Evolutionary conservation across 257 asterid genomes (phyloP).

Genomic region (Thymus quinquecostatus): DNA sequence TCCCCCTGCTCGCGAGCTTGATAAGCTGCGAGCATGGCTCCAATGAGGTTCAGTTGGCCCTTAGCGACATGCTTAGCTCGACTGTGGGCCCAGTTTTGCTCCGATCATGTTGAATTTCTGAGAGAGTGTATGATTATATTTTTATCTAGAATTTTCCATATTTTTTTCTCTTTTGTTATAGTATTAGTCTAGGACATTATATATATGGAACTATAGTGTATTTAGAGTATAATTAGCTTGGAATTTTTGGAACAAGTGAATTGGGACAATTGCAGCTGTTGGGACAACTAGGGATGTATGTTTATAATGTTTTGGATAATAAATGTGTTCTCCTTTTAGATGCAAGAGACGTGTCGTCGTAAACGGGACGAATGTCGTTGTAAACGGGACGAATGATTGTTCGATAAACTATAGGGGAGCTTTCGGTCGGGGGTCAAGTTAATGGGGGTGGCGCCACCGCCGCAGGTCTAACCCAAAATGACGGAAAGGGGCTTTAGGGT

Average conservation of each 20-base stretch:
- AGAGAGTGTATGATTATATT: constrained; percentile 52
- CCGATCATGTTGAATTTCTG: constrained; percentile 66
- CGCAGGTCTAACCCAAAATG: background rate
- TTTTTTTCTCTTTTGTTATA: constrained; percentile 9
- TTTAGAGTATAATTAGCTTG: constrained; percentile 35
- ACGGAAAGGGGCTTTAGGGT: background rate
- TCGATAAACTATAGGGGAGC: background rate
- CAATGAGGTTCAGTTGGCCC: constrained; percentile 81
- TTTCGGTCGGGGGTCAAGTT: background rate
- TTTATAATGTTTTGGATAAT: constrained; percentile 21
- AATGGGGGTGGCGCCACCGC: background rate
- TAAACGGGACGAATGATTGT: too few species aligned
- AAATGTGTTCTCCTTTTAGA: background rate
- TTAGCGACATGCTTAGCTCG: constrained; percentile 82
- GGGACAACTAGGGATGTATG: constrained; percentile 51
- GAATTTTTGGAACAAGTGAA: constrained; percentile 35
- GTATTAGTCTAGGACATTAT: constrained; percentile 36
- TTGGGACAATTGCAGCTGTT: constrained; percentile 38
- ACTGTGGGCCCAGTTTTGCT: constrained; percentile 90
- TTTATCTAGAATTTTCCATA: constrained; percentile 18
- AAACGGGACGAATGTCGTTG: too few species aligned
- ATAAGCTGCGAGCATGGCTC: constrained; percentile 98
- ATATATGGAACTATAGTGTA: constrained; percentile 43
- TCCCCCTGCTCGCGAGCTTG: constrained; percentile 80
- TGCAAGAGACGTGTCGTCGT: too few species aligned